Conservation (phyloP, 768 basidiomycete genomes). For the Tylopilus balloui region DNA sequence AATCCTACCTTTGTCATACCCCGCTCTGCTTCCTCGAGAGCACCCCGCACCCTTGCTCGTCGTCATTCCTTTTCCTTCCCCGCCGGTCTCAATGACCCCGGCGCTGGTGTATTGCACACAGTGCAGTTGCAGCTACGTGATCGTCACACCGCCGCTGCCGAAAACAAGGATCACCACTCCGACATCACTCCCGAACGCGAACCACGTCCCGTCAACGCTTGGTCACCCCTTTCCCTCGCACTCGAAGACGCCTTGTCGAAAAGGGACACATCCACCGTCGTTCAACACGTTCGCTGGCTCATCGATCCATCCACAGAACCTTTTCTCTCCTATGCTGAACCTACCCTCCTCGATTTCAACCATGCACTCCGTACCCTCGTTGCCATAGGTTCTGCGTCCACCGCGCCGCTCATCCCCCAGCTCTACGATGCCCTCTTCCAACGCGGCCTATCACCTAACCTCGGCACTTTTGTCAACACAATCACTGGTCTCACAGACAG, state of each 20-base stretch:
- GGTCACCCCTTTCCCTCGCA: constrained; percentile 20
- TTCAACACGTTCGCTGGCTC: constrained; percentile 26
- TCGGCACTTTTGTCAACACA: constrained; percentile 55
- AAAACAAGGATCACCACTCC: constrained; percentile 15
- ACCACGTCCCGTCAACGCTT: constrained; percentile 22
- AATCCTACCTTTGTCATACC: constrained; percentile 30
- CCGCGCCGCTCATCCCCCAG: constrained; percentile 56
- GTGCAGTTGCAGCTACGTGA: constrained; percentile 62
- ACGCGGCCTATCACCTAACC: constrained; percentile 56
- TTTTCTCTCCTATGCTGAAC: constrained; percentile 20
- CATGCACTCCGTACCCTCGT: constrained; percentile 48
- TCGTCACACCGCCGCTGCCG: constrained; percentile 44
- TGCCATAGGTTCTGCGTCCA: constrained; percentile 35
- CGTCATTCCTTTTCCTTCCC: constrained; percentile 59
- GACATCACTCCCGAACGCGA: constrained; percentile 16
- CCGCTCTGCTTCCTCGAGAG: constrained; percentile 27
- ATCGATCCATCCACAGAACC: constrained; percentile 33
- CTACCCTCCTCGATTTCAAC: constrained; percentile 57
- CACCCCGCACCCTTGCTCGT: constrained; percentile 44
- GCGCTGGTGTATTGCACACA: constrained; percentile 52
- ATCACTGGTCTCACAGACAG: constrained; percentile 61
- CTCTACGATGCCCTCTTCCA: constrained; percentile 72
- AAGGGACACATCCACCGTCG: constrained; percentile 6
- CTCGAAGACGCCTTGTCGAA: constrained; percentile 18
- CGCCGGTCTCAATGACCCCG: constrained; percentile 35